Evolutionary conservation across 225 moss, liverwort and hornwort species (phyloP), one percentile per base, ranked within the genome.

Genomic region (Neckera pumila): DNA sequence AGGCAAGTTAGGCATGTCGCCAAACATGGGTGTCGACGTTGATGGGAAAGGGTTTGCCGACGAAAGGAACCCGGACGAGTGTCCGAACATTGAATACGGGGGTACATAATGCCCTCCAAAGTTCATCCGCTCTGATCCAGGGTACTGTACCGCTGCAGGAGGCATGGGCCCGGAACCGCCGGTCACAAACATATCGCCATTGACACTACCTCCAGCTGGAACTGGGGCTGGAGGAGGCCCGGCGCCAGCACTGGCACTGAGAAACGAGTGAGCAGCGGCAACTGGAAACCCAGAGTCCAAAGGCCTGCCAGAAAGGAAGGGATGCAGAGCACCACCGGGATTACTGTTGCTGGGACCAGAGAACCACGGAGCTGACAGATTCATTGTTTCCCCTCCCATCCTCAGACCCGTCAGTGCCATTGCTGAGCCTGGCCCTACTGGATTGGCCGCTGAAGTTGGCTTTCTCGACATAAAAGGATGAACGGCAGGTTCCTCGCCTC

Each of bases 221-320:
- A 87, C 82, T 26, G 92, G 79, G 66, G 89, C 87, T 61, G 90
- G 92, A 28, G 87, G 90, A 89, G 92, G 92, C 59, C 92, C 90
- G 82, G 91, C 85, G 61, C 91, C 94, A 33, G 92, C 80, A 85
- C 95, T 94, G 49, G 94, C 93, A 87, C 92, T 95, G 43, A 97
- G 86, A 86, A 97, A 95, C 45, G 98, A 98, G 79, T 96, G 96
- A 9, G 96, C 94, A 61, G 95, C 96, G 84, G 92, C 95, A 51
- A 93, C 95, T 57, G 97, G 94, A 78, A 95, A 99, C 43, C 93
- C 92, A 31, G 96, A 88, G 26, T 97, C 98, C 19, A 89, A 56
- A 63, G 93, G 80, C 84, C 95, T 92, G 64, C 85, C 87, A 86
- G 93, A 89, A 54, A 93, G 90, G 22, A 94, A 92, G 70, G 96